Evolutionary conservation across 129 eudicot genomes (phyloP), one percentile per base, ranked within the genome.

Genomic region (Flaveria brownii): DNA sequence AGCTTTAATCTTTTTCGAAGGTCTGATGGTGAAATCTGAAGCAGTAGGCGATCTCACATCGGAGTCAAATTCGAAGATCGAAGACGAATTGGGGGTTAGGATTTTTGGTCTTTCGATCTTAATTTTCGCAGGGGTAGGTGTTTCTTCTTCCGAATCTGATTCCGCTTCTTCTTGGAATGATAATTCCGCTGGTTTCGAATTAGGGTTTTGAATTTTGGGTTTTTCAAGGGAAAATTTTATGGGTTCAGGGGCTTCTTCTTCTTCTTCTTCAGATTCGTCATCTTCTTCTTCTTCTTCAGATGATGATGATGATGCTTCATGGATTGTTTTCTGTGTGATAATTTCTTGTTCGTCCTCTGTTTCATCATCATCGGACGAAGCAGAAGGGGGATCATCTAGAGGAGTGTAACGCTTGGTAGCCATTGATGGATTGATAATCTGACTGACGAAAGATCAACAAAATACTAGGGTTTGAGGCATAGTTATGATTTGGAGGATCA

Each of bases 341-440:
- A 14, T 28, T 28, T 75, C 43, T 59, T 70, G 82, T 70, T 78
- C 77, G 54, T 71, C 77, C 17, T 78, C 77, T 33, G 76, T 70
- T 70, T 78, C 71, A 5, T 78, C 82, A 9, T 78, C 82, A 30
- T 78, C 82, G 51, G 82, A 78, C 0, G 82, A 78, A 59, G 82
- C 82, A 18, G 82, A 70, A 2, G 82, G 82, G n/a, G 82, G 82
- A 51, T 78, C 64, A 13, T 78, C 82, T 18, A 78, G 82, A 47
- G 77, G 82, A n/a, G 26, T 59, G 16, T 68, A 69, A 18, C 71
- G 71, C 41, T 78, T 78, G 70, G 75, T 2, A 22, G 81, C 57
- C 81, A 77, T 76, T 18, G n/a, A 7, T 20, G 66, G 49, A 59
- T 74, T 63, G 70, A 9, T 36, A 6, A n/a, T 66, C 13, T 66